Conservation (phyloP, 208 protist genomes). For the Polymyxa betae region DNA sequence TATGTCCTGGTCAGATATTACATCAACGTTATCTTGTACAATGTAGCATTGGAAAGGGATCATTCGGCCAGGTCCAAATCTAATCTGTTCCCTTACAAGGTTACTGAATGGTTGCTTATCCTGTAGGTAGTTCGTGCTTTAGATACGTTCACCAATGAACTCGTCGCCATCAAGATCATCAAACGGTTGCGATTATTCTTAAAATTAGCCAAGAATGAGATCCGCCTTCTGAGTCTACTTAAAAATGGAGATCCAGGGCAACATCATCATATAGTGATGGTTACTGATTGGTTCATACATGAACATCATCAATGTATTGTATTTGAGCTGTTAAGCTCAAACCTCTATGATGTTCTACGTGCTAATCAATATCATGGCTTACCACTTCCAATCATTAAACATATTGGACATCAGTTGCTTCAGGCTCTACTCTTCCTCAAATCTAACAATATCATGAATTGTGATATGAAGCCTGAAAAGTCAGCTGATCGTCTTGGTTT, state of each 20-base stretch:
- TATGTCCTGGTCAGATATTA: background rate
- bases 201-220: slow-evolving; percentile 63
- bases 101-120: background rate
- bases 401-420: slow-evolving; percentile 66
- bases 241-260: slow-evolving; percentile 60
- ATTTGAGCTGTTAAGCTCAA: slow-evolving; percentile 70
- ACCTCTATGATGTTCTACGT: slow-evolving; percentile 68
- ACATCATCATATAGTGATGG: slow-evolving; percentile 54
- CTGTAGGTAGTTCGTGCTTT: slow-evolving; percentile 60
- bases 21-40: slow-evolving; percentile 57
- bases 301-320: slow-evolving; percentile 69
- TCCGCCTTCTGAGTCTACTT: slow-evolving; percentile 60
- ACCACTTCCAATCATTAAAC: slow-evolving; percentile 63
- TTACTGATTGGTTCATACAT: slow-evolving; percentile 63
- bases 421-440: slow-evolving; percentile 61
- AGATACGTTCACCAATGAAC: slow-evolving; percentile 28
- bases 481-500: background rate
- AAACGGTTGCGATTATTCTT: slow-evolving; percentile 66
- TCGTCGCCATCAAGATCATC: slow-evolving; percentile 70
- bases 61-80: slow-evolving; percentile 61
- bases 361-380: slow-evolving; percentile 61
- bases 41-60: slow-evolving; percentile 64
- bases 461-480: slow-evolving; percentile 80
- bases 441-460: slow-evolving; percentile 61
- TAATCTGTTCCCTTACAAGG: background rate